Evolutionary conservation across 2,329 filamentous ascomycete species (phyloP).

Genomic region (Colletotrichum tanaceti): DNA sequence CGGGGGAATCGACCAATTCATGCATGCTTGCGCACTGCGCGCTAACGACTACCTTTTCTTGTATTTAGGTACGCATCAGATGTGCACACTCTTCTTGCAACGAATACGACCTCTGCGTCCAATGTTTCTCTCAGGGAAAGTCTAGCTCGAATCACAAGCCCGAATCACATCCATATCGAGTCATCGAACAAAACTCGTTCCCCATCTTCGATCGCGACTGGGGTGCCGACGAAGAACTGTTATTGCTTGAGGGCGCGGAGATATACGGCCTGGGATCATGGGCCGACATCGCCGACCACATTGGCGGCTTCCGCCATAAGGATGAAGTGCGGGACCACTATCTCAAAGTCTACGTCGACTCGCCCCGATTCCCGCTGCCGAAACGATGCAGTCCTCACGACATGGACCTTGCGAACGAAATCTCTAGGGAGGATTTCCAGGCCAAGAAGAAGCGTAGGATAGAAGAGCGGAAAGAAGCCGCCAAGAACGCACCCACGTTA

Average conservation of each 20-base stretch:
- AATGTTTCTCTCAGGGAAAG: slow-evolving; percentile 88
- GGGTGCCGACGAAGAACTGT: slow-evolving; percentile 97
- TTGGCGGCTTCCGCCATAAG: slow-evolving; percentile 92
- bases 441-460: slow-evolving; percentile 91
- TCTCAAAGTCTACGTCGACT: slow-evolving; percentile 86
- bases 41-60: slow-evolving; percentile 39
- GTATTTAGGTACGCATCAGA: slow-evolving; percentile 87
- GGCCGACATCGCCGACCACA: slow-evolving; percentile 98
- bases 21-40: slow-evolving; percentile 8
- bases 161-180: slow-evolving; percentile 85
- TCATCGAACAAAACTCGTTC: slow-evolving; percentile 98
- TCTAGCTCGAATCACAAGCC: slow-evolving; percentile 87
- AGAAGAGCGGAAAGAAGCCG: slow-evolving; percentile 87
- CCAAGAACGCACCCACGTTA: slow-evolving; percentile 83
- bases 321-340: slow-evolving; percentile 98
- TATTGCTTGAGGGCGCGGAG: slow-evolving; percentile 92
- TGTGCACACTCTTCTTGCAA: slow-evolving; percentile 86
- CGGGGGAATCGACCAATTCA: background rate
- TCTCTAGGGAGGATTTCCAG: slow-evolving; percentile 93
- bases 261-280: slow-evolving; percentile 97
- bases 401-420: slow-evolving; percentile 79
- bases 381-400: slow-evolving; percentile 87
- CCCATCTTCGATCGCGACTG: slow-evolving; percentile 95
- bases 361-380: slow-evolving; percentile 85
- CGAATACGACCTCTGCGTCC: slow-evolving; percentile 97